Evolutionary conservation across 169 alveolate genomes (phyloP), one percentile per base, ranked within the genome.

Genomic region (Cryptosporidium viatorum): DNA sequence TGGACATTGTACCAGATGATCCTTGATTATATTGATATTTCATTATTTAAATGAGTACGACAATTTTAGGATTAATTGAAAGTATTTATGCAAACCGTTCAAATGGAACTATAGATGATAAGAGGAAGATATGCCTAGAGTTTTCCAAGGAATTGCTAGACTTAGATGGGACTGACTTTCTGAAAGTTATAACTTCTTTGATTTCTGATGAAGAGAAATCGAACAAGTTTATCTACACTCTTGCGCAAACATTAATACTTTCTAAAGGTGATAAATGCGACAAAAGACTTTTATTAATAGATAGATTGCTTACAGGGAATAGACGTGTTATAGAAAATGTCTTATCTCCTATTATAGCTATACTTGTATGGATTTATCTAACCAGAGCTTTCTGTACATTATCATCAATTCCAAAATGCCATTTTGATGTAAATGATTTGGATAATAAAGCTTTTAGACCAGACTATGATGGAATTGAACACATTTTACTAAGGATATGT

Each of bases 391-490:
- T 73, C 68, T 73, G 71, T 21, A 41, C 62, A 8, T 43, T 59
- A 9, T n/a, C 68, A 43, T 33, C 43, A 18, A 73, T 73, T 33
- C 86, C 86, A 55, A 59, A 43, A 16, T 73, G 86, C 31, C 86
- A 73, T 33, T 55, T 37, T 55, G 39, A n/a, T 26, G 12, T 16
- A 7, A 45, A 59, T 23, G 59, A 41, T 21, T 43, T 10, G 0
- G 51, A 52, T 31, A 23, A 59, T 5, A 21, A 45, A n/a, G 16
- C 41, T 18, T 31, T 35, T 5, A 52, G 69, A 7, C 86, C 86
- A 29, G 55, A 52, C 1, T 73, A 37, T 35, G 86, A 55, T n/a
- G 86, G 86, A 73, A 73, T 73, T 51, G 86, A 73, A 51, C 43
- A 55, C 1, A 73, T 37, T 55, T 16, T 73, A 41, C 3, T 59